These are phyloP conservation scores for Metahyphopichia silvanorum DNA, from an alignment of 805 yeast genomes.

Conservation along the genomic window DNA sequence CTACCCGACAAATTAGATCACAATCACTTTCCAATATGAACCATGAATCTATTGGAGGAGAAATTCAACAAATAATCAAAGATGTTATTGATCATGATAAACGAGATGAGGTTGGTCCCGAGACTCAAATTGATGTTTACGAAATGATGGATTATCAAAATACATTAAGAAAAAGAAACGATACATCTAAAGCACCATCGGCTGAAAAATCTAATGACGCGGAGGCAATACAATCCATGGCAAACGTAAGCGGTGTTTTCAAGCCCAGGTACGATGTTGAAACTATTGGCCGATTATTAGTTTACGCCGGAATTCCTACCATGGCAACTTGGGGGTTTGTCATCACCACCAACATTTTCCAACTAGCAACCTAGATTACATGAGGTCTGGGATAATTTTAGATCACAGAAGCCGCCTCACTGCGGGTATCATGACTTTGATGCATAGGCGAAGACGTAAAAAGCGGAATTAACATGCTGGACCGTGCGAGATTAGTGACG, in stretches of 20 bases:
- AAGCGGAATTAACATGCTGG: too few species aligned
- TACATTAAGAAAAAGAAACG: slow-evolving; percentile 1
- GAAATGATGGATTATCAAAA: slow-evolving; percentile 35
- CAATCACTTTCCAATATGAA: slow-evolving; percentile 37
- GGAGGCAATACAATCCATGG: slow-evolving; percentile 2
- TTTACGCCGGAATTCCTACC: slow-evolving; percentile 77
- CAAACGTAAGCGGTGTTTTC: slow-evolving; percentile 42
- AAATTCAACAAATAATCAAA: slow-evolving; percentile 21
- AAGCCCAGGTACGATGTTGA: slow-evolving; percentile 69
- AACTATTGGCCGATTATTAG: slow-evolving; percentile 69
- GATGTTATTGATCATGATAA: slow-evolving; percentile 22
- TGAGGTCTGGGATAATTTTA: slow-evolving; percentile 2
- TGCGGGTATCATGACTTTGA: too few species aligned
- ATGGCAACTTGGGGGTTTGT: slow-evolving; percentile 48
- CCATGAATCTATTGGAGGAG: slow-evolving; percentile 19
- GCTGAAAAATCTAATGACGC: neutral
- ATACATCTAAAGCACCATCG: neutral
- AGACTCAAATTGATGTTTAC: slow-evolving; percentile 38
- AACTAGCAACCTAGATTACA: slow-evolving; percentile 5
- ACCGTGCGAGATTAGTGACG: too few species aligned
- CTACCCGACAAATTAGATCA: slow-evolving; percentile 34
- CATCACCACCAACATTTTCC: slow-evolving; percentile 15
- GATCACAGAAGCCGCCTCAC: too few species aligned
- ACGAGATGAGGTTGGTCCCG: slow-evolving; percentile 32
- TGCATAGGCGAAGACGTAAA: too few species aligned